Evolutionary conservation across 2,329 filamentous ascomycete species (phyloP).

Genomic region (Fusarium siculi): DNA sequence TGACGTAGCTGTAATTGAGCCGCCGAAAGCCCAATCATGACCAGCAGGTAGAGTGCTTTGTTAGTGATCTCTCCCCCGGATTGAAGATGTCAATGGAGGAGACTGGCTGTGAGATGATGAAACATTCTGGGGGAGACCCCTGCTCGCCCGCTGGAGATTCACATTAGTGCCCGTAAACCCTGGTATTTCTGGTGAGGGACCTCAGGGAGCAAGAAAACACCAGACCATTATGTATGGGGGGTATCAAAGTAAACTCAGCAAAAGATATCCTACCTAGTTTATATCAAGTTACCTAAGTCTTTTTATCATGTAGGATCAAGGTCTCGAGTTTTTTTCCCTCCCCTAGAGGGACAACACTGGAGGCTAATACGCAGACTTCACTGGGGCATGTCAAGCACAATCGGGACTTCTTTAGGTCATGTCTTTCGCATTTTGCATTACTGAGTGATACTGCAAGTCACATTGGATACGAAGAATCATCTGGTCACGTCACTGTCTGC

Average conservation of each 20-base stretch:
- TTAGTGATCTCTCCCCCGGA: not conserved
- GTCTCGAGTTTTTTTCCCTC: too few species aligned
- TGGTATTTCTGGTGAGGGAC: too few species aligned
- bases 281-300: too few species aligned
- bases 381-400: not conserved
- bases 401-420: not conserved
- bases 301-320: too few species aligned
- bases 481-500: not conserved
- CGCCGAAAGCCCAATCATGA: fast-evolving
- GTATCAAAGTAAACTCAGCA: too few species aligned
- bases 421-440: too few species aligned
- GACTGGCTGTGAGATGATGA: not conserved
- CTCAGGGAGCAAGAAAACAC: too few species aligned
- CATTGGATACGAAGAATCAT: not conserved
- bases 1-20: not conserved
- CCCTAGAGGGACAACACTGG: not conserved
- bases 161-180: constrained; percentile 1
- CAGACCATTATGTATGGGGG: too few species aligned
- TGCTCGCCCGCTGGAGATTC: not conserved
- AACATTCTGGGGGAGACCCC: constrained; percentile 12
- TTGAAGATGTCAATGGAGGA: not conserved
- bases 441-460: not conserved
- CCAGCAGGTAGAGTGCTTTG: not conserved
- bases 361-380: not conserved
- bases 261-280: too few species aligned